phyloP scores from a whole-genome alignment of 345 rosid species.

The Eucalyptus cladocalyx region DNA sequence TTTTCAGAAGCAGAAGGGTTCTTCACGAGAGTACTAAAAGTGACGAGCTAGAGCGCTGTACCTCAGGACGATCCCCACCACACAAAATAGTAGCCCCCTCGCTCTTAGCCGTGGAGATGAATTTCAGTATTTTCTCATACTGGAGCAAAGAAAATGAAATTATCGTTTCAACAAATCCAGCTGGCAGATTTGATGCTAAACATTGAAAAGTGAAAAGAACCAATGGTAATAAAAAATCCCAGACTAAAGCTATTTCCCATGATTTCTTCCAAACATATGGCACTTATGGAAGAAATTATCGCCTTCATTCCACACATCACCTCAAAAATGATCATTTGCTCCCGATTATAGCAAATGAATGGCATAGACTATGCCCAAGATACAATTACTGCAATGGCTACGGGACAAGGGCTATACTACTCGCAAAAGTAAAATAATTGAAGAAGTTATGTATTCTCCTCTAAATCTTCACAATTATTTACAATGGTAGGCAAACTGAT shows the following conservation, averaged over 20 bases:
- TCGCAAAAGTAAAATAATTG: background rate
- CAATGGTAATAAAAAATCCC: background rate
- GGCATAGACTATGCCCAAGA: background rate
- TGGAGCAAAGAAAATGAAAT: slow-evolving; percentile 4
- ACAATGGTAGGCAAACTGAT: background rate
- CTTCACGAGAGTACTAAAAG: background rate
- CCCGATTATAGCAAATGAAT: background rate
- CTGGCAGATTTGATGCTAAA: background rate
- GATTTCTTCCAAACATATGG: background rate
- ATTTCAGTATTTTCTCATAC: slow-evolving; percentile 69
- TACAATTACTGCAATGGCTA: background rate
- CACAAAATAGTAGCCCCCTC: slow-evolving; percentile 86
- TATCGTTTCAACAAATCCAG: background rate
- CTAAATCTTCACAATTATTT: background rate
- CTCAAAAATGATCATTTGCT: background rate
- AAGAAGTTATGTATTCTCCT: background rate
- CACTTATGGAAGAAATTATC: background rate
- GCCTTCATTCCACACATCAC: background rate
- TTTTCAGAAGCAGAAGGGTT: background rate
- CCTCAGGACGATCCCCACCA: slow-evolving; percentile 85
- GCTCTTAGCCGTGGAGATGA: slow-evolving; percentile 69
- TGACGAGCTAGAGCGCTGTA: slow-evolving; percentile 3
- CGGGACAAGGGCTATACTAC: background rate
- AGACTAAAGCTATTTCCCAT: background rate
- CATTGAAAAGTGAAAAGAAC: background rate